Base-by-base conservation (phyloP, 179 eudicot species). In the Spergularia azorica region DNA sequence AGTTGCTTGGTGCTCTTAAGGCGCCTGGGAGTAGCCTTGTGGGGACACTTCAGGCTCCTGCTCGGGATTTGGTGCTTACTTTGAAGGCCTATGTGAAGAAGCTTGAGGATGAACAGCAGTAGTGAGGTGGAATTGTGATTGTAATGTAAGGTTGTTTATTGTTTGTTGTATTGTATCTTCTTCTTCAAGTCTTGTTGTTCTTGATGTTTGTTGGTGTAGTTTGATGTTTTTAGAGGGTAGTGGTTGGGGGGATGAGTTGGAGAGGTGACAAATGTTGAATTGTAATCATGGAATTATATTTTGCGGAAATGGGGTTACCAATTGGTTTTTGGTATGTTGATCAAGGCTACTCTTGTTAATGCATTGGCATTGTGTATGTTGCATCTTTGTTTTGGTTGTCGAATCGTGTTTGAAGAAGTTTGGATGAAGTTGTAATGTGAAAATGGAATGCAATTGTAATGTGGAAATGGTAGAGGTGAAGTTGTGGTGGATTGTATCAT, bases 51-150 rank as follows among this genome's bases (percentile, higher is more conserved):
- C 92, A 90, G 67, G 92, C 97, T 0, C 98, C 98, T 18, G 97
- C 96, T 1, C 88, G 97, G 70, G 87, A 94, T 54, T 82, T 94
- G 89, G 86, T 94, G 7, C 39, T 94, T 84, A 77, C 86, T 67
- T 78, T 94, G 81, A 86, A 87, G 74, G 98, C 98, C 1, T 88
- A 87, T 87, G 85, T 91, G 58, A 90, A 90, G 86, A 94, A 92
- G 78, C 79, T 94, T 58, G 98, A 92, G 76, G 98, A 90, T 14
- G 92, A 87, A 54, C 81, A 81, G 51, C 66, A 59, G 85, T 69
- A 8, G 38, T 54, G 3, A 26, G n/a, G n/a, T n/a, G 32, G 32
- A 26, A 26, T 62, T 62, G 43, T 62, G n/a, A n/a, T n/a, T n/a
- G n/a, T n/a, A n/a, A n/a, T n/a, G n/a, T n/a, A n/a, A n/a, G n/a